Evolutionary conservation across 192 early-diverging fungal genomes (phyloP), one percentile per base, ranked within the genome.

Genomic region (Haplosporangium gracile): DNA sequence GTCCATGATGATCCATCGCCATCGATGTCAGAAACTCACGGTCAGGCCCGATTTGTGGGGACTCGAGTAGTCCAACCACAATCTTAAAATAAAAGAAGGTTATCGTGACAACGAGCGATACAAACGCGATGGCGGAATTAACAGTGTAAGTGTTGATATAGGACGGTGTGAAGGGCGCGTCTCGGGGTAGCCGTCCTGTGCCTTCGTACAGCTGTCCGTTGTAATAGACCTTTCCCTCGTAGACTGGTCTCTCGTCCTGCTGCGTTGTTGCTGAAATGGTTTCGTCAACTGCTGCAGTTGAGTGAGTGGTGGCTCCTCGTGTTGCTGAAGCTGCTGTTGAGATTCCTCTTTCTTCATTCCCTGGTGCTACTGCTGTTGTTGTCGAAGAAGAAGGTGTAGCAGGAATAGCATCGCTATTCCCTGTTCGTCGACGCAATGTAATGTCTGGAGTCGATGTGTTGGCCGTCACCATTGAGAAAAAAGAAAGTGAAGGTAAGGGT

Each of bases 11-110:
- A 74, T 75, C 75, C 5, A 20, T 49, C 34, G 72, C 29, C 68
- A 72, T 78, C 22, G 51, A 72, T 8, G 71, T 38, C 18, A 47
- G 11, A 26, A 80, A 85, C 70, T 80, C 78, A 15, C 83, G 83
- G 26, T 79, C 78, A 10, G 78, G 74, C 2, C 83, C 83, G 20
- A 86, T 8, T 42, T 86, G 84, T 6, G 84, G 84, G 2, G 84
- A 77, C 38, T 86, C 79, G 1, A 86, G 79, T 24, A 86, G 57
- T 24, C 84, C 84, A 32, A 36, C 78, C 45, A 86, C 73, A 75
- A 86, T 81, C 72, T 86, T 86, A 76, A 86, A 86, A 24, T 86
- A 86, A 20, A 86, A 86, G 38, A 86, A 86, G 22, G 79, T 81
- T 22, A 49, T 79, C 1, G 84, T 86, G 72, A 86, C 75, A 2